Conservation (phyloP, 176 grass and related monocot genomes). For the Bonia amplexicaulis region DNA sequence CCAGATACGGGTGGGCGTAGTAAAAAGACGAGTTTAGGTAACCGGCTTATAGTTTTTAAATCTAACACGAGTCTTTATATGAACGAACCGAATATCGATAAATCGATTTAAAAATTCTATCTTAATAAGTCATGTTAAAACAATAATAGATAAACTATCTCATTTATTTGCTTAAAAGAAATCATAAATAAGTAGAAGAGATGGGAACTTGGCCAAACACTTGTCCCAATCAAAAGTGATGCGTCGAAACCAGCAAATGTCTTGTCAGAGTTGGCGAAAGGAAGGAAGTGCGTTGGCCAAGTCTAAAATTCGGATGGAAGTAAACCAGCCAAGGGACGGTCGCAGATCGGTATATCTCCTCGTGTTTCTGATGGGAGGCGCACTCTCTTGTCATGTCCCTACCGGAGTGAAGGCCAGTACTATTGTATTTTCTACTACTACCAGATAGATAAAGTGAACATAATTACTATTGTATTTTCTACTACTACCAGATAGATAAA, state of each 20-base stretch:
- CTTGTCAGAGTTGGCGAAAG: neutral
- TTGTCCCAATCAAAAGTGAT: neutral
- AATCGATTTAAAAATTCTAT: too few species aligned
- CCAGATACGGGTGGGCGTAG: neutral
- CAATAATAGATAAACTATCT: accelerated
- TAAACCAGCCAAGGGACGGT: neutral
- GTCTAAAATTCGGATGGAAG: neutral
- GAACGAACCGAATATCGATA: accelerated
- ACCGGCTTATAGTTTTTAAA: too few species aligned
- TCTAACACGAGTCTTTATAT: too few species aligned
- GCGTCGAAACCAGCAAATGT: neutral
- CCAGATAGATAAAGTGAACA: too few species aligned
- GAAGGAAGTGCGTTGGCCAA: neutral
- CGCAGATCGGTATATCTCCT: neutral
- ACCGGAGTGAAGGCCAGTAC: too few species aligned
- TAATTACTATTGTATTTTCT: too few species aligned
- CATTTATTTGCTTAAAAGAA: too few species aligned
- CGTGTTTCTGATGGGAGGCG: neutral
- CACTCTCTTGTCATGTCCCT: neutral
- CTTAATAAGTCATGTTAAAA: too few species aligned
- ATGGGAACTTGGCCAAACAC: too few species aligned
- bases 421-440: too few species aligned
- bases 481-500: too few species aligned
- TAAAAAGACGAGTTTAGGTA: neutral
- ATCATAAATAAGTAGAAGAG: too few species aligned